Evolutionary conservation across 768 basidiomycete species (phyloP), one percentile per base, ranked within the genome.

Genomic region (Piloderma croceum): DNA sequence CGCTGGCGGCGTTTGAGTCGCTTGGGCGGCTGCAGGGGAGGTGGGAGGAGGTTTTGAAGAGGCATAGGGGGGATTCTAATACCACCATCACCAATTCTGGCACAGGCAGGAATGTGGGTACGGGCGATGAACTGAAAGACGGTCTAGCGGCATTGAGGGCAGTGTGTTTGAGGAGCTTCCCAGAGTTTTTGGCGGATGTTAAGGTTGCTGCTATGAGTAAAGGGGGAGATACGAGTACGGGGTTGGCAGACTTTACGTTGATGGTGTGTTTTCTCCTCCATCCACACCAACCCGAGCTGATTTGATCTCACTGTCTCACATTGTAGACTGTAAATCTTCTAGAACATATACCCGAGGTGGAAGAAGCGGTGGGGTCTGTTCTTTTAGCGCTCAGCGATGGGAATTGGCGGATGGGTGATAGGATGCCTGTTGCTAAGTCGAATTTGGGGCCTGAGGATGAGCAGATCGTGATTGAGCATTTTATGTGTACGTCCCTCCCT

Each of bases 351-450:
- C 83, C 85, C 0, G 75, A 81, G 36, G 82, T 90, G 3, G 71
- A 78, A 40, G 69, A 65, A 13, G 85, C 83, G 1, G 84, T 81
- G 7, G 74, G 73, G 1, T 67, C 83, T 1, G 79, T 81, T 0
- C 63, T 90, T 25, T 56, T 77, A 29, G 74, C 78, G 2, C 72
- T 91, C 1, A 89, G 88, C 1, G 88, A 91, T 45, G 89, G 88
- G 7, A 90, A 90, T 48, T 90, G 89, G 88, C 86, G 77, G 61
- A 90, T 91, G 88, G 89, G 89, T 4, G 86, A 87, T 44, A 87
- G 85, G 5, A 70, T 85, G 17, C 70, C 73, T 49, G 77, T 83
- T 5, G 75, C 74, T 7, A 77, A 76, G 49, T 45, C 59, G 6
- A 74, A 76, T 40, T 48, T 64, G 2, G 67, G 64, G 3, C 80